These are phyloP conservation scores for Alternaria viburni DNA, from an alignment of 2,329 filamentous ascomycete species.

Conservation along the genomic window DNA sequence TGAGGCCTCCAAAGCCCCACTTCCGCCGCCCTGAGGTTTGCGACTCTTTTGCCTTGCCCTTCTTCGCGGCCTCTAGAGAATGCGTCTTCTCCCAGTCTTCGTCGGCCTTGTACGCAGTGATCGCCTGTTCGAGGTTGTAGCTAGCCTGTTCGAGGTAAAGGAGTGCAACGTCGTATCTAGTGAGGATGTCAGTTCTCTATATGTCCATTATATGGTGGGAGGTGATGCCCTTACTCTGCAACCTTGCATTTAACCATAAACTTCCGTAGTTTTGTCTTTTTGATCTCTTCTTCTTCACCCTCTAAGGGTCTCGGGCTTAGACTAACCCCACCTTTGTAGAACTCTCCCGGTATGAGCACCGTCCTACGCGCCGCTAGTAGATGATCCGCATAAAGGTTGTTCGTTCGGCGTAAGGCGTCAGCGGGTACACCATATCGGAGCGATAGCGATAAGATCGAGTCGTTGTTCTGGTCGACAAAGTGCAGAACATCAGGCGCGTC, in stretches of 20 bases:
- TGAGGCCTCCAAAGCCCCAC: slow-evolving; percentile 47
- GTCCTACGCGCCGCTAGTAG: slow-evolving; percentile 72
- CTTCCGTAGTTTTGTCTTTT: slow-evolving; percentile 72
- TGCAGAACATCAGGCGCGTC: slow-evolving; percentile 71
- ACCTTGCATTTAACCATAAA: slow-evolving; percentile 84
- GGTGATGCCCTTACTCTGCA: slow-evolving; percentile 64
- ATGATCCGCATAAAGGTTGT: slow-evolving; percentile 75
- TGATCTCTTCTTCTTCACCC: slow-evolving; percentile 74
- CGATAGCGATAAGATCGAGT: slow-evolving; percentile 71
- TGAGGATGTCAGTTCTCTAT: slow-evolving; percentile 45
- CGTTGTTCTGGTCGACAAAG: slow-evolving; percentile 73
- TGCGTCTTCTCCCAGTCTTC: slow-evolving; percentile 77
- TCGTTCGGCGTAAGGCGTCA: slow-evolving; percentile 66
- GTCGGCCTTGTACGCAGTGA: slow-evolving; percentile 70
- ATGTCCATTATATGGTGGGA: background rate
- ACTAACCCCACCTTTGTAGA: slow-evolving; percentile 70
- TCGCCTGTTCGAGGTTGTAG: slow-evolving; percentile 70
- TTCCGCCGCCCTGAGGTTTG: slow-evolving; percentile 35
- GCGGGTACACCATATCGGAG: slow-evolving; percentile 74
- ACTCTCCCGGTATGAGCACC: slow-evolving; percentile 72
- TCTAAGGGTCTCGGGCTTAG: slow-evolving; percentile 75
- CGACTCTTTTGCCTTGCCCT: slow-evolving; percentile 49
- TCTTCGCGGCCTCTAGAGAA: slow-evolving; percentile 59
- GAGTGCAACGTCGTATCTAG: slow-evolving; percentile 71
- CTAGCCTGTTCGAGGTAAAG: slow-evolving; percentile 74